A percentile compares a stretch with the other conserved stretches of the same genome.
Evolutionary conservation across 345 rosid species (phyloP).

Genomic region (Boechera stricta): DNA sequence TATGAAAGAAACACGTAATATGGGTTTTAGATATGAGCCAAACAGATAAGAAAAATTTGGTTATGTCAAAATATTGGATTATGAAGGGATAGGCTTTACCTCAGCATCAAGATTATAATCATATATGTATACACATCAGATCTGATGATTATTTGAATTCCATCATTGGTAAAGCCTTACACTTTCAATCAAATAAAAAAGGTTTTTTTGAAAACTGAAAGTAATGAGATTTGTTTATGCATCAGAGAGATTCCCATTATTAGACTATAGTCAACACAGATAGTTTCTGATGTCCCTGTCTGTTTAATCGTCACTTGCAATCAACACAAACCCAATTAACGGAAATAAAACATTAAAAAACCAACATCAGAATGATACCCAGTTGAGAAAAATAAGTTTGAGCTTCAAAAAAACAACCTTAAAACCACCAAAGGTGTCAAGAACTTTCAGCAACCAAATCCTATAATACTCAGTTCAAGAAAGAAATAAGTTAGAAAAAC

Average conservation of each 20-base stretch:
- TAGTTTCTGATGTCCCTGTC: conserved; percentile 89
- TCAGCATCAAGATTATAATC: conserved; percentile 48
- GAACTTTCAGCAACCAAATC: background rate
- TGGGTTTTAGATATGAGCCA: background rate
- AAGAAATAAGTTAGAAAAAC: background rate
- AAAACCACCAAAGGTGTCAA: no score
- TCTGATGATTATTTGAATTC: conserved; percentile 49
- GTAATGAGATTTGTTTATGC: conserved; percentile 13
- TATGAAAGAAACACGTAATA: background rate
- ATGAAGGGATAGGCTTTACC: conserved; percentile 34
- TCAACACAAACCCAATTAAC: background rate
- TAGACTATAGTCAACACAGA: conserved; percentile 45
- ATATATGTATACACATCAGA: conserved; percentile 35
- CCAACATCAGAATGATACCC: background rate
- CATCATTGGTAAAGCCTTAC: conserved; percentile 47
- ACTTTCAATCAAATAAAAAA: background rate
- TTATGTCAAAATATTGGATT: background rate
- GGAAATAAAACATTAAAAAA: background rate
- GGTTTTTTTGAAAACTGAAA: background rate
- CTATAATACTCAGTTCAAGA: background rate
- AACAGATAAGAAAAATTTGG: background rate
- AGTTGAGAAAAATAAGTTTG: background rate
- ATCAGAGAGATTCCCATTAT: conserved; percentile 54
- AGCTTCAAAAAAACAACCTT: no score
- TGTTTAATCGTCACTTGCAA: conserved; percentile 73